phyloP scores from a whole-genome alignment of 805 yeast genomes.

The Zygosaccharomyces lentus region DNA sequence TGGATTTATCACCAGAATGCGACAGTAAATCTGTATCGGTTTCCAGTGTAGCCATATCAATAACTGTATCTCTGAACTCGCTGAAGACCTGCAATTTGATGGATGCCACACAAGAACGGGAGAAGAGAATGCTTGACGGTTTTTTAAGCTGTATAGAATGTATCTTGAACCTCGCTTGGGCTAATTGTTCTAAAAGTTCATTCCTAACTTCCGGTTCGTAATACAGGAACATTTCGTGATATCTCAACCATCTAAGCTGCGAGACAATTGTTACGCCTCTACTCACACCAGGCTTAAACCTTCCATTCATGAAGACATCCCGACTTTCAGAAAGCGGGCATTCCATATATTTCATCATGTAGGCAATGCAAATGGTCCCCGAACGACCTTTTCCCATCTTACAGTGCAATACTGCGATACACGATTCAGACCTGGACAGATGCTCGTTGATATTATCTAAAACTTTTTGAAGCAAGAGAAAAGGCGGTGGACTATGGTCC shows the following conservation, averaged over 20 bases:
- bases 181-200: slow-evolving; percentile 11
- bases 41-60: slow-evolving; percentile 12
- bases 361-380: slow-evolving; percentile 71
- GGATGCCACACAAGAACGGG: slow-evolving; percentile 11
- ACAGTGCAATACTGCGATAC: slow-evolving; percentile 76
- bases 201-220: slow-evolving; percentile 13
- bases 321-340: slow-evolving; percentile 45
- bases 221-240: slow-evolving; percentile 40
- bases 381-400: slow-evolving; percentile 91
- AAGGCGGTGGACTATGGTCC: slow-evolving; percentile 76
- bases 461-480: slow-evolving; percentile 44
- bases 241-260: slow-evolving; percentile 62
- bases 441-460: slow-evolving; percentile 45
- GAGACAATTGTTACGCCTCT: slow-evolving; percentile 68
- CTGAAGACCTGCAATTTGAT: slow-evolving; percentile 25
- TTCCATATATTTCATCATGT: slow-evolving; percentile 49
- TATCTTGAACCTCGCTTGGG: slow-evolving; percentile 14
- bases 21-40: slow-evolving; percentile 13
- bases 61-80: slow-evolving; percentile 14
- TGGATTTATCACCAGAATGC: slow-evolving; percentile 2
- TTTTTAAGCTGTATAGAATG: slow-evolving; percentile 17
- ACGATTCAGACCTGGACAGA: slow-evolving; percentile 33
- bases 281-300: slow-evolving; percentile 56
- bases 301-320: slow-evolving; percentile 46
- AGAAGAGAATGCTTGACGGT: slow-evolving; percentile 15